Percentiles rank a stretch among this genome's conserved stretches.
phyloP scores from a whole-genome alignment of 2,329 filamentous ascomycete species.

The Talaromyces pinophilus region DNA sequence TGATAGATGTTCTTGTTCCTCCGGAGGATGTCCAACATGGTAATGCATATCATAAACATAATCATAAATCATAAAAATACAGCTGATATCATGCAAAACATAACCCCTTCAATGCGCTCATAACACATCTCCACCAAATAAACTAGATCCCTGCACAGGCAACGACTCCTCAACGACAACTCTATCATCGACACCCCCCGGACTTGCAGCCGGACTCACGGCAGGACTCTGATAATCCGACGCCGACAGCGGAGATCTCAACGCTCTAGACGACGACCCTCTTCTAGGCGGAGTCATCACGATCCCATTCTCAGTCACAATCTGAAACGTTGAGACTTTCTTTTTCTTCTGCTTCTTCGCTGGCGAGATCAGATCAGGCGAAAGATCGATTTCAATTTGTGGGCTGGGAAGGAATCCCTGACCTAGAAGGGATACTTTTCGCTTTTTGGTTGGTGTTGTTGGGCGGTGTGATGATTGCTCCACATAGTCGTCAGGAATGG shows the following conservation, averaged over 20 bases:
- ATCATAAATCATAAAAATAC: conserved; percentile 1
- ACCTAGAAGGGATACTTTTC: background rate
- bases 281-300: conserved; percentile 21
- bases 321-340: conserved; percentile 15
- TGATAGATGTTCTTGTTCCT: too few relatives aligned
- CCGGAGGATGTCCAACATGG: background rate
- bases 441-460: conserved; percentile 18
- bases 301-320: conserved; percentile 26
- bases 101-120: background rate
- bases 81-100: background rate
- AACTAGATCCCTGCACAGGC: background rate
- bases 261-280: conserved; percentile 13
- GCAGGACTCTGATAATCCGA: background rate
- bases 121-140: background rate
- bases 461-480: background rate
- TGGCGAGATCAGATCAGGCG: conserved; percentile 19
- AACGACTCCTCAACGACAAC: background rate
- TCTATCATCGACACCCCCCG: background rate
- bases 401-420: conserved; percentile 8
- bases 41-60: background rate
- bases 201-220: background rate
- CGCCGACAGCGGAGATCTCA: conserved; percentile 7
- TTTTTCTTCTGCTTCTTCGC: conserved; percentile 27
- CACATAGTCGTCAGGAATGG: conserved; percentile 36
- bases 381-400: conserved; percentile 23